phyloP scores from a whole-genome alignment of 345 rosid genomes.

The Acer saccharum region DNA sequence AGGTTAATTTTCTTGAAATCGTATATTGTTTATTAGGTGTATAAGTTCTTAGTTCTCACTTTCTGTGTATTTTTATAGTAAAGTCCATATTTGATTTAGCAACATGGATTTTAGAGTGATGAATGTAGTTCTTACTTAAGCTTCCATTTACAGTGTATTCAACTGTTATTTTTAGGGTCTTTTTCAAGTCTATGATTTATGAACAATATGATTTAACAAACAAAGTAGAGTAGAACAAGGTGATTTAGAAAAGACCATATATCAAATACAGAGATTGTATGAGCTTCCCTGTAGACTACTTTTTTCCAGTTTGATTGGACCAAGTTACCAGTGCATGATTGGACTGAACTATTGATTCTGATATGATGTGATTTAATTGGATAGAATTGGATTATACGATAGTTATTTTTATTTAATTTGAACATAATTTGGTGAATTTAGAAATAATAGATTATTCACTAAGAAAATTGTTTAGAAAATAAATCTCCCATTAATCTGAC shows the following conservation, averaged over 20 bases:
- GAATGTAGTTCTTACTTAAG: background rate
- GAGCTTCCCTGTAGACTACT: background rate
- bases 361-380: background rate
- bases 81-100: background rate
- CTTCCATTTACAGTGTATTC: background rate
- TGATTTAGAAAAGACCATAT: background rate
- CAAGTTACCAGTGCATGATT: too few species aligned
- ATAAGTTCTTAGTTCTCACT: background rate
- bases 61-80: background rate
- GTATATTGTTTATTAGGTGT: background rate
- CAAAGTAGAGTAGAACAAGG: background rate
- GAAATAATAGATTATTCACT: background rate
- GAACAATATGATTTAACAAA: background rate
- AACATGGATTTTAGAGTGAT: background rate
- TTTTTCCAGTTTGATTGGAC: background rate
- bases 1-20: background rate
- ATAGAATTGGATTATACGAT: background rate
- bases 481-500: background rate
- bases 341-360: background rate
- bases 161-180: background rate
- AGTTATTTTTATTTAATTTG: too few species aligned
- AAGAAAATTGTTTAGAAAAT: background rate
- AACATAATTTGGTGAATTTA: background rate
- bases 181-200: background rate
- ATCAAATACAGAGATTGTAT: background rate